Evolutionary conservation across 495 filamentous ascomycete genomes (phyloP), one percentile per base, ranked within the genome.

Genomic region (Copromyces sp.): DNA sequence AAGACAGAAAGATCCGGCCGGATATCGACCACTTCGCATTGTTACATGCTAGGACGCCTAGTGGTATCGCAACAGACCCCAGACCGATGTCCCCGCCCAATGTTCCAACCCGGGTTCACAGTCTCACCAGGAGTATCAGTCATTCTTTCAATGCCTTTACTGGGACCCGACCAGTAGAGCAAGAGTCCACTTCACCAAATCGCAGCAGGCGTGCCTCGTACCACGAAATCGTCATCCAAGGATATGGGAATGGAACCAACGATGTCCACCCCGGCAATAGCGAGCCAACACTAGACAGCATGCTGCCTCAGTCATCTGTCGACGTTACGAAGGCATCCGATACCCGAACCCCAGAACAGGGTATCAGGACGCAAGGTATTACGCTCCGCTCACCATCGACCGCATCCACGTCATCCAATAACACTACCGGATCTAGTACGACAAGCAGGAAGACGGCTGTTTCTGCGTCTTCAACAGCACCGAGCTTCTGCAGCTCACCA

Each of bases 181-280:
- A 44, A 45, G 77, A 74, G 9, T 40, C 29, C 53, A 39, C 71
- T 24, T 72, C 74, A 29, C 53, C 59, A 9, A 29, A n/a, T 8
- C 75, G 41, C 29, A 70, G 59, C 72, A 73, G 68, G 39, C 72
- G 71, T 20, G 69, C 75, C 12, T 75, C 78, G 0, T 81, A 79
- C 70, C 80, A 82, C 68, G 82, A 85, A 71, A 83, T 83, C 39
- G 73, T 83, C 0, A 79, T 83, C 39, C 77, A 81, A 7, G 80
- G 83, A 38, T 84, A 85, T 72, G 81, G 83, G 9, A 85, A 85
- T 61, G 82, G 80, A 6, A 81, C 78, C 42, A 81, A 81, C 65
- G 72, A 73, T 7, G 79, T 81, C 32, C 74, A 70, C 7, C 68
- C 74, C 24, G 71, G 69, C 32, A 9, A 45, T 44, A 41, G 37